These are phyloP conservation scores for Gillenia trifoliata DNA, from an alignment of 306 rosid genomes.

Conservation along the genomic window DNA sequence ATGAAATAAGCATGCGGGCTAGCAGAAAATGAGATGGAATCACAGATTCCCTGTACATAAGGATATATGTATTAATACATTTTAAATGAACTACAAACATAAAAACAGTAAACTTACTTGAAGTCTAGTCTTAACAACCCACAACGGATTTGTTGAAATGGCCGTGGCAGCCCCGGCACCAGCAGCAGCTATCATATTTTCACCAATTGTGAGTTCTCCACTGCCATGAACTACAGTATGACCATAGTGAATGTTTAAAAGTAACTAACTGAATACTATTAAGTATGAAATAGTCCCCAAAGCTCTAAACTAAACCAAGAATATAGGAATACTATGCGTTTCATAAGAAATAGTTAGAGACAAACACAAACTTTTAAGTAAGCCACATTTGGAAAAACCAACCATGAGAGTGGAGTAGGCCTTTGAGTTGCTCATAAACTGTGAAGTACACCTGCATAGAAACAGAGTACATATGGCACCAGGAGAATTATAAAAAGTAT, in stretches of 20 bases:
- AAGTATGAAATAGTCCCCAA: neutral
- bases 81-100: conserved; percentile 5
- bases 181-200: conserved; percentile 79
- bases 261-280: conserved; percentile 7
- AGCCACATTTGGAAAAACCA: conserved; percentile 27
- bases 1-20: neutral
- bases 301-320: conserved; percentile 14
- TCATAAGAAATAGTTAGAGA: neutral
- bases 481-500: conserved; percentile 5
- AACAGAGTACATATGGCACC: conserved; percentile 25
- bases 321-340: neutral
- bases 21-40: neutral
- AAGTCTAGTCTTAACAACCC: conserved; percentile 98
- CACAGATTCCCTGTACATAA: neutral
- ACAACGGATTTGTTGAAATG: conserved; percentile 79
- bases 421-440: conserved; percentile 76
- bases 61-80: neutral
- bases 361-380: conserved; percentile 9
- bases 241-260: conserved; percentile 4
- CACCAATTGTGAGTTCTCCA: conserved; percentile 54
- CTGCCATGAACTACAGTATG: conserved; percentile 33
- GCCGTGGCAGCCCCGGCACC: conserved; percentile 96
- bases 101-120: conserved; percentile 58
- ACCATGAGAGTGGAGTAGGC: conserved; percentile 67
- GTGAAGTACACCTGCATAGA: conserved; percentile 84